Base-by-base conservation (phyloP, 2,329 filamentous ascomycete species). In the Diaporthe amygdali region DNA sequence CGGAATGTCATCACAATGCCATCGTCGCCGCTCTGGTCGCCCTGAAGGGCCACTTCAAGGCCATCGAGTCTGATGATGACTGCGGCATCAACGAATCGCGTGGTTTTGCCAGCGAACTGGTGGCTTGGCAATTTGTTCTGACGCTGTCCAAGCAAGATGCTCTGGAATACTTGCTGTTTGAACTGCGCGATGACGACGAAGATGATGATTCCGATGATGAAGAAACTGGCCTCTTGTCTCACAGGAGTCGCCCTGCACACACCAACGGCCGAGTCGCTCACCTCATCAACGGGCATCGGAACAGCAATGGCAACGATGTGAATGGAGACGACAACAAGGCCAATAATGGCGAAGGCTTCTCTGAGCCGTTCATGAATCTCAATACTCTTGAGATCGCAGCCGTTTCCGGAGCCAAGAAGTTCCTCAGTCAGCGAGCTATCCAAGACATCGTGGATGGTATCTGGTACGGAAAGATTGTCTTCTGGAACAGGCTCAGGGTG, bases 401-500 rank as follows among this genome's bases (percentile, higher is more conserved):
- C 20, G 90, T 94, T 17, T 89, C 89, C 9, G 87, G 91, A 73
- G 91, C 92, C 27, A 94, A 94, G 80, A 91, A 90, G 56, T 94
- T 94, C 74, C 84, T 94, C 10, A 90, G 89, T 73, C 92, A 94
- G 77, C 85, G 86, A 68, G 87, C 91, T 1, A 89, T 94, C n/a
- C 92, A 94, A 77, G 90, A 89, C 70, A 89, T 94, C 71, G 89
- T 94, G 64, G 89, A 91, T 71, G 90, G 90, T 37, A 91, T 94
- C 66, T 94, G 92, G 92, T 87, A 88, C 72, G 92, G 92, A 32
- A 89, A 93, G 67, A 93, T 94, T 71, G 89, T 93, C 39, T 94
- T 94, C 78, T 94, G 92, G 92, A 89, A 92, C 71, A 87, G 85
- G 6, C 82, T 94, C 34, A 90, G 86, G 52, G 86, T 90, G 4